A percentile compares a stretch with the other conserved stretches of the same genome.
phyloP scores from a whole-genome alignment of 1,139 yeast species.

The Yamadazyma epiphylla region DNA sequence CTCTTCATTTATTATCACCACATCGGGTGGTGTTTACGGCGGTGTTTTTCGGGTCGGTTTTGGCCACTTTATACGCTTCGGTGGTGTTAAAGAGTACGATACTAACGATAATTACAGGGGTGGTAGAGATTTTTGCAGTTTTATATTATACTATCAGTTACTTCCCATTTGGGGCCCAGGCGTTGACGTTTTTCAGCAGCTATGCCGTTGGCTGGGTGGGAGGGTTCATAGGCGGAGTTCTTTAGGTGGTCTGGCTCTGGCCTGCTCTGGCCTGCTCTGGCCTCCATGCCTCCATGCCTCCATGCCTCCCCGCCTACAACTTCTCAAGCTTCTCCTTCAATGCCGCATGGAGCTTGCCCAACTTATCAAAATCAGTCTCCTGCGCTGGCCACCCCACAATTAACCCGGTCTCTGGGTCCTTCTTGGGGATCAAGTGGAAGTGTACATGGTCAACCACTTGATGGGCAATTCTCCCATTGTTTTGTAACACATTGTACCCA shows the following conservation, averaged over 20 bases:
- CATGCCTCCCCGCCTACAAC: constrained; percentile 8
- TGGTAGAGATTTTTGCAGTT: constrained; percentile 79
- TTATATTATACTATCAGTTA: constrained; percentile 86
- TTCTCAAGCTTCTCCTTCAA: constrained; percentile 52
- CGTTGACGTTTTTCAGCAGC: constrained; percentile 77
- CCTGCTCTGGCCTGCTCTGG: too few species aligned
- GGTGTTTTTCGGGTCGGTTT: constrained; percentile 73
- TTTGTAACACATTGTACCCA: constrained; percentile 87
- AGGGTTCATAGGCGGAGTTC: constrained; percentile 48
- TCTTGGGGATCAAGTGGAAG: constrained; percentile 92
- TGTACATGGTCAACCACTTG: constrained; percentile 95
- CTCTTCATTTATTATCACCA: constrained; percentile 68
- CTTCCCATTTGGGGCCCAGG: constrained; percentile 93
- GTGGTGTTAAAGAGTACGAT: constrained; percentile 63
- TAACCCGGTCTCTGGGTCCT: constrained; percentile 64
- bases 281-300: too few species aligned
- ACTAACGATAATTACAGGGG: constrained; percentile 70
- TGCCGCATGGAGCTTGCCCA: constrained; percentile 63
- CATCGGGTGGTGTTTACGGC: constrained; percentile 76
- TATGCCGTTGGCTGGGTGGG: constrained; percentile 74
- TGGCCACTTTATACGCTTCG: constrained; percentile 59
- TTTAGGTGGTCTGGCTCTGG: constrained; percentile 18
- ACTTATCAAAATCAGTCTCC: constrained; percentile 64
- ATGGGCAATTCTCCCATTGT: constrained; percentile 91
- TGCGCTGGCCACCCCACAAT: constrained; percentile 92